These are phyloP conservation scores for Fusarium palustre DNA, from an alignment of 2,329 filamentous ascomycete genomes.

Conservation along the genomic window DNA sequence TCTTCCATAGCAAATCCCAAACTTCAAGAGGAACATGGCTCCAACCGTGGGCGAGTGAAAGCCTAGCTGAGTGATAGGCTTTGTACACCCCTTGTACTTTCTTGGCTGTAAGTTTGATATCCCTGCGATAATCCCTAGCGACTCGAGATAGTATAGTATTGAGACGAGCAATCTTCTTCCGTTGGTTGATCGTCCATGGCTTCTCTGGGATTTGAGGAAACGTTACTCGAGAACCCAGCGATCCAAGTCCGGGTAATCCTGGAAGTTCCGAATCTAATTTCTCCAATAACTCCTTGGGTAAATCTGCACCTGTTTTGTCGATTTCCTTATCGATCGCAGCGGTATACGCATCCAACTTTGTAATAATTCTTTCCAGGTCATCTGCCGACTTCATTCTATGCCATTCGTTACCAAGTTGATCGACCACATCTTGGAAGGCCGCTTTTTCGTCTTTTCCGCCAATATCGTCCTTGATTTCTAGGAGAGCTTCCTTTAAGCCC, in stretches of 20 bases:
- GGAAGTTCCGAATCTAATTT: conserved; percentile 49
- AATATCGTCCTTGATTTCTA: conserved; percentile 55
- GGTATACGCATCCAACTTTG: conserved; percentile 52
- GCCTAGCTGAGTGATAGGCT: conserved; percentile 61
- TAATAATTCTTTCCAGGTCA: conserved; percentile 53
- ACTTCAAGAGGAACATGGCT: conserved; percentile 68
- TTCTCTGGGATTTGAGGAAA: conserved; percentile 54
- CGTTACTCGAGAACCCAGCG: conserved; percentile 37
- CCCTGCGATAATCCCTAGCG: conserved; percentile 47
- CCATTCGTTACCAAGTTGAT: conserved; percentile 50
- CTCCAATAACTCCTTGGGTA: conserved; percentile 52
- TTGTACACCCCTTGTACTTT: conserved; percentile 60
- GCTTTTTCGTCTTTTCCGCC: conserved; percentile 50
- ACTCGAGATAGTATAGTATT: conserved; percentile 50
- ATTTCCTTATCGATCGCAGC: conserved; percentile 53
- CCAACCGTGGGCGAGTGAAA: conserved; percentile 59
- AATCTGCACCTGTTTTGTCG: conserved; percentile 47
- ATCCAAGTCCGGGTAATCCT: conserved; percentile 44
- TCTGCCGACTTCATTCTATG: conserved; percentile 49
- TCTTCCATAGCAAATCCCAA: conserved; percentile 75
- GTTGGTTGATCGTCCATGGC: conserved; percentile 54
- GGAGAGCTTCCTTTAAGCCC: conserved; percentile 52
- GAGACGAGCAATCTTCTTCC: conserved; percentile 54
- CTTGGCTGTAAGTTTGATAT: conserved; percentile 48
- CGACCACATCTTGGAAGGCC: conserved; percentile 53